Percentiles rank a stretch among this genome's conserved stretches.
phyloP scores from a whole-genome alignment of 768 basidiomycete species.

The Calocera cornea region DNA sequence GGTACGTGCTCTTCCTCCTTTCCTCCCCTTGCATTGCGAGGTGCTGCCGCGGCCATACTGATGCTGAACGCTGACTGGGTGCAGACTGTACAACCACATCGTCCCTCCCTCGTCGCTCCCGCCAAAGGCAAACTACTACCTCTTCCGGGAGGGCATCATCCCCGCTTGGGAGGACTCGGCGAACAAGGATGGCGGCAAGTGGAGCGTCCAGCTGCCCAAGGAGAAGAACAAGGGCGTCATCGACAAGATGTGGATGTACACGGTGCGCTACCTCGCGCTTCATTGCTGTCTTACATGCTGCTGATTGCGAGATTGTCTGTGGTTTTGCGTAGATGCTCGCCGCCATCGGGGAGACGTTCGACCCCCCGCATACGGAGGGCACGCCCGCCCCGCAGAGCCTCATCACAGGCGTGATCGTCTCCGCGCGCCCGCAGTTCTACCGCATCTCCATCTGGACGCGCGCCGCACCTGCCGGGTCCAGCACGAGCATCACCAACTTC shows the following conservation, averaged over 20 bases:
- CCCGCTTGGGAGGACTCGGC: constrained; percentile 97
- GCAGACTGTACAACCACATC: constrained; percentile 89
- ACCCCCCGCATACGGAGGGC: constrained; percentile 53
- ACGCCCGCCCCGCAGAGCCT: constrained; percentile 46
- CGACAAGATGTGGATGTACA: constrained; percentile 97
- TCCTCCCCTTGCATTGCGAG: too few relatives aligned
- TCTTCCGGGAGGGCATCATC: constrained; percentile 98
- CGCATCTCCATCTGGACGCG: constrained; percentile 97
- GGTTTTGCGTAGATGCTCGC: constrained; percentile 82
- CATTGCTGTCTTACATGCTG: not conserved
- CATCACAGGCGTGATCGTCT: constrained; percentile 86
- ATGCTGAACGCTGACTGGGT: constrained; percentile 12
- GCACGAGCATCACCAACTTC: constrained; percentile 13
- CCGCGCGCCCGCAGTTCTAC: constrained; percentile 87
- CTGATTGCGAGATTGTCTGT: not conserved
- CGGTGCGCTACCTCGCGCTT: constrained; percentile 36
- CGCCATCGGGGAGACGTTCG: constrained; percentile 97
- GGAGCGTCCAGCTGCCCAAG: constrained; percentile 93
- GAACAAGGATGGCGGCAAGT: constrained; percentile 95
- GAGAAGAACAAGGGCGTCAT: constrained; percentile 78
- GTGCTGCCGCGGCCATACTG: constrained; percentile 9
- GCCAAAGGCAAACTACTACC: constrained; percentile 96
- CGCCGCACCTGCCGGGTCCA: constrained; percentile 40
- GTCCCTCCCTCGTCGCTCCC: constrained; percentile 87
- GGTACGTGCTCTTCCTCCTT: constrained; percentile 37